Evolutionary conservation across 768 basidiomycete genomes (phyloP), one percentile per base, ranked within the genome.

Genomic region (Austroboletus eburneus): DNA sequence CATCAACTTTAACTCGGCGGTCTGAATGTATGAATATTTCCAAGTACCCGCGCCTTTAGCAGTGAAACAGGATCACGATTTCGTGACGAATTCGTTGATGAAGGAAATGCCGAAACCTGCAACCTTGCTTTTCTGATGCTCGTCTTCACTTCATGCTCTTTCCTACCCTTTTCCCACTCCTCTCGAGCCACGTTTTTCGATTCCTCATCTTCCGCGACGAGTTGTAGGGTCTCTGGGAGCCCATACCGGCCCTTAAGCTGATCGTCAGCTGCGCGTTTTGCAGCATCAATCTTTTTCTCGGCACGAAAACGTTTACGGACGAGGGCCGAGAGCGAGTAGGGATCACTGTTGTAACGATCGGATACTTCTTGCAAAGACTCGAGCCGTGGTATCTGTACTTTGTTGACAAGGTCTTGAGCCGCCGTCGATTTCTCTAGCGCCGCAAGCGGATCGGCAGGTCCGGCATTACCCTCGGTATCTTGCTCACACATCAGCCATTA

Each of bases 401-500:
- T 81, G 24, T 80, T 84, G 51, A 83, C 71, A 50, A 79, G 73
- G 37, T 82, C 79, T 58, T 91, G 83, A 0, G 86, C 83, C 14
- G 79, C 83, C 2, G 87, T 83, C 3, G 86, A 85, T 69, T 97
- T 96, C 62, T 98, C 96, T 5, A 98, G 73, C 4, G 85, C 83
- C 2, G 81, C 87, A 27, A 98, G 80, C 0, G 96, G 89, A 64
- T 98, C 95, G 1, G 74, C 73, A n/a, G 82, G 77, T 1, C 72
- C 70, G 1, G 75, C 70, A 17, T 75, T 77, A 3, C 73, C 74
- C 43, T 91, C 83, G 17, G 88, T 86, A 56, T 93, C 89, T 81
- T 42, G 16, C 14, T 13, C 35, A 14, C 14, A 8, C 37, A 45
- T 48, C 25, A 43, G 48, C n/a, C n/a, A n/a, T n/a, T n/a, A 50